Evolutionary conservation across 495 filamentous ascomycete genomes (phyloP), one percentile per base, ranked within the genome.

Genomic region (Aspergillus avenaceus): DNA sequence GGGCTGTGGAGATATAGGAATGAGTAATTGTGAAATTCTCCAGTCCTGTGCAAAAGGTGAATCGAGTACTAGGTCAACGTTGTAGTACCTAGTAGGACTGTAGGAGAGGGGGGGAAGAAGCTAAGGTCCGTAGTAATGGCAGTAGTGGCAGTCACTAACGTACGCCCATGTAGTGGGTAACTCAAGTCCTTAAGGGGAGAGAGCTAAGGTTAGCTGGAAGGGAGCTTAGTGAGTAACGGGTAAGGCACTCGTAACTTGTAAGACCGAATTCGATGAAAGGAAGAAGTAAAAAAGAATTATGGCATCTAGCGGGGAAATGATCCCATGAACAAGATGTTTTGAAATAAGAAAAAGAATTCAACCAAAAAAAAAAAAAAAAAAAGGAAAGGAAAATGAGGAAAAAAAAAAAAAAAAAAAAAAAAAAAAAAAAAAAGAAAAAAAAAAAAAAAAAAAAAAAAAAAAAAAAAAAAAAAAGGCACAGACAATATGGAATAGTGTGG

Each of bases 371-470:
- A 34, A 41, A 23, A 36, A 46, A 16, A 32, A 24, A 14, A 32
- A 41, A 47, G 14, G 32, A 43, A 37, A 38, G 41, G 32, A 28
- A 47, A 34, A 29, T 45, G 54, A 50, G 46, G 50, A 48, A 32
- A 3, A 4, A 13, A 12, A 32, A 13, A 32, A 13, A 32, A n/a
- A 13, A n/a, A 32, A 32, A 13, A 32, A 32, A 32, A 32, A 6
- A 32, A 42, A 41, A 41, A 41, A 41, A 13, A 19, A 43, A 43
- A 43, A 43, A 28, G 12, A 43, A 13, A 19, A 14, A 16, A 3
- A 0, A 14, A 14, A 28, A 27, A 21, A 25, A 11, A 14, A 24
- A 43, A 16, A 36, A 16, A 27, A 27, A 24, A 8, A 9, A 19
- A 11, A 19, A 8, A 11, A 2, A 4, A 18, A 19, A 29, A 11